Evolutionary conservation across 148 eudicot species (phyloP), one percentile per base, ranked within the genome.

Genomic region (Euryodendron excelsum): DNA sequence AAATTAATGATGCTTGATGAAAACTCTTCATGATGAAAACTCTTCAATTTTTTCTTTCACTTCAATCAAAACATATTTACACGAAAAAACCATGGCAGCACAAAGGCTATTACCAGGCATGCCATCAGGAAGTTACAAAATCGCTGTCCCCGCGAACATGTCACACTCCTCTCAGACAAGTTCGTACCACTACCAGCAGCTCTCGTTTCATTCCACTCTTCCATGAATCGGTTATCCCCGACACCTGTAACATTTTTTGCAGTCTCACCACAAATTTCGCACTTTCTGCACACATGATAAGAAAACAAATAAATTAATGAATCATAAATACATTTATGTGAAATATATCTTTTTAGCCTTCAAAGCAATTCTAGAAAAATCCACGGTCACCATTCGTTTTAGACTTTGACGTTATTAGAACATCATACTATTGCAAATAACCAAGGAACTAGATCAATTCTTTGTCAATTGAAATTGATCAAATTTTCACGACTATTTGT

Each of bases 41-140:
- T n/a, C n/a, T n/a, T n/a, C n/a, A n/a, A n/a, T n/a, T n/a, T n/a
- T n/a, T n/a, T n/a, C n/a, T n/a, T 27, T 37, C 68, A 0, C 50
- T 59, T 20, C 45, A 37, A 37, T 77, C 74, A 90, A 53, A 90
- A 81, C 87, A 89, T 82, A 66, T 88, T 87, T 69, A 89, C 85
- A 31, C 90, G 97, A 20, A 92, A 84, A 75, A 90, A 85, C 92
- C 97, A 92, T 0, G 97, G 97, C 10, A 92, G 70, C 27, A 92
- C 88, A 65, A 92, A 90, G 75, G 92, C 88, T 48, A 90, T 84
- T 6, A 92, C 92, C 83, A 92, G 69, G 80, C 90, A 90, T 0
- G 94, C 94, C 84, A 88, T 87, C 21, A 92, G 80, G 72, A 92
- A 90, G 87, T 90, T 90, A 75, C 92, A 90, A 45, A 89, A 81